Percentiles rank a stretch among this genome's conserved stretches.
Evolutionary conservation across 2,329 filamentous ascomycete species (phyloP).

Genomic region (Chaetomium sp.): DNA sequence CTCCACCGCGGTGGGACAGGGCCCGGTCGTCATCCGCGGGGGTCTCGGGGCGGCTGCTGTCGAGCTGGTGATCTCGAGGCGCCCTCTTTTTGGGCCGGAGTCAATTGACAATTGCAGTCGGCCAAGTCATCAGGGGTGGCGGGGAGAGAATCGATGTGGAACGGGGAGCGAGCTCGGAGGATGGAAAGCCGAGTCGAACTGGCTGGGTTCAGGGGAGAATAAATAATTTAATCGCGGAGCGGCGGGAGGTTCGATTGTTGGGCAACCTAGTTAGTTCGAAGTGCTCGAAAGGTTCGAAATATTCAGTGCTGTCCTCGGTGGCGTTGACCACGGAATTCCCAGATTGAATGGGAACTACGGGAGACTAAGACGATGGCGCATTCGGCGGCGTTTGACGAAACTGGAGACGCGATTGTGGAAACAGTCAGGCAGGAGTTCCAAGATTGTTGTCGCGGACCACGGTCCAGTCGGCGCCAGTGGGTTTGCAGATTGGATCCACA

Average conservation of each 20-base stretch:
- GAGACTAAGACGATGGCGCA: background rate
- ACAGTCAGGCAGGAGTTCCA: constrained; percentile 23
- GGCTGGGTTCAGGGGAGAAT: background rate
- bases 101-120: constrained; percentile 11
- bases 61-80: background rate
- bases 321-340: background rate
- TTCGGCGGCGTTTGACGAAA: background rate
- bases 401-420: constrained; percentile 27
- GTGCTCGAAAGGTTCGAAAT: background rate
- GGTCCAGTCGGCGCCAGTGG: constrained; percentile 10
- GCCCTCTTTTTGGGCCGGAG: constrained; percentile 3
- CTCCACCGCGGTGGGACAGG: constrained; percentile 38
- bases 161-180: background rate
- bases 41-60: background rate
- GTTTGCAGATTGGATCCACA: constrained; percentile 11
- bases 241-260: background rate
- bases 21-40: constrained; percentile 33
- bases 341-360: background rate
- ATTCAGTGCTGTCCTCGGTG: background rate
- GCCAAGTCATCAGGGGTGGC: constrained; percentile 8
- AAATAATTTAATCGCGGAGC: background rate
- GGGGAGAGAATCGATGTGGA: background rate
- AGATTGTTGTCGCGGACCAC: constrained; percentile 25
- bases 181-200: background rate
- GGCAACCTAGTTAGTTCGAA: no score